These are phyloP conservation scores for Aureobasidium vineae DNA, from an alignment of 2,329 filamentous ascomycete genomes.

Conservation along the genomic window DNA sequence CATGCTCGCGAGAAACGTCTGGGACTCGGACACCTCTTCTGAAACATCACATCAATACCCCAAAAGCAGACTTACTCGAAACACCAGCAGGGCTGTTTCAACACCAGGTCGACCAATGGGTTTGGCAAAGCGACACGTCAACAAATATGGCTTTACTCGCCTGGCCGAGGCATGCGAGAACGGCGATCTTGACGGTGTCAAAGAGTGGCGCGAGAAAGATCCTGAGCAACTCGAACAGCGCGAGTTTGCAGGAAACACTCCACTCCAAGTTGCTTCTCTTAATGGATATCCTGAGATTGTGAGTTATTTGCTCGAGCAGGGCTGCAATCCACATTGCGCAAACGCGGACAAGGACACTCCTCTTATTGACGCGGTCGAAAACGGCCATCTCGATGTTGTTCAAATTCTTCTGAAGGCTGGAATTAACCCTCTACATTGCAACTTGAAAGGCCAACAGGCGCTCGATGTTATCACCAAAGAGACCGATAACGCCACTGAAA, in stretches of 20 bases:
- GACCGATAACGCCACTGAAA: constrained; percentile 73
- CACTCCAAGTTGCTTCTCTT: constrained; percentile 86
- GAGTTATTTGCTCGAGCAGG: constrained; percentile 76
- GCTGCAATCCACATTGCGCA: constrained; percentile 79
- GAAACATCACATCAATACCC: constrained; percentile 57
- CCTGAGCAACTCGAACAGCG: constrained; percentile 85
- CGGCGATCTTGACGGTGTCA: constrained; percentile 77
- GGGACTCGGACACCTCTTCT: constrained; percentile 59
- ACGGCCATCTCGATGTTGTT: constrained; percentile 86
- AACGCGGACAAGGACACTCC: constrained; percentile 80
- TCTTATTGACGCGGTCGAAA: constrained; percentile 93
- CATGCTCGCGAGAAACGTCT: constrained; percentile 41
- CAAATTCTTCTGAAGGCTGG: constrained; percentile 79
- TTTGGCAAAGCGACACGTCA: constrained; percentile 74
- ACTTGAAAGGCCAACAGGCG: constrained; percentile 69
- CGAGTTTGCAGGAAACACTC: constrained; percentile 95
- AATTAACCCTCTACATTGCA: constrained; percentile 75
- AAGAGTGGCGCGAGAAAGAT: constrained; percentile 69
- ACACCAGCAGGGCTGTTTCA: constrained; percentile 51
- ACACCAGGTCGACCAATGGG: constrained; percentile 58
- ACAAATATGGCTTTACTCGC: constrained; percentile 87
- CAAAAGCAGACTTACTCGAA: constrained; percentile 57
- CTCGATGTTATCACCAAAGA: constrained; percentile 78
- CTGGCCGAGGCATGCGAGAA: constrained; percentile 87
- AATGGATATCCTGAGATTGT: constrained; percentile 86